Evolutionary conservation across 495 filamentous ascomycete species (phyloP).

Genomic region (Podospora sp.): DNA sequence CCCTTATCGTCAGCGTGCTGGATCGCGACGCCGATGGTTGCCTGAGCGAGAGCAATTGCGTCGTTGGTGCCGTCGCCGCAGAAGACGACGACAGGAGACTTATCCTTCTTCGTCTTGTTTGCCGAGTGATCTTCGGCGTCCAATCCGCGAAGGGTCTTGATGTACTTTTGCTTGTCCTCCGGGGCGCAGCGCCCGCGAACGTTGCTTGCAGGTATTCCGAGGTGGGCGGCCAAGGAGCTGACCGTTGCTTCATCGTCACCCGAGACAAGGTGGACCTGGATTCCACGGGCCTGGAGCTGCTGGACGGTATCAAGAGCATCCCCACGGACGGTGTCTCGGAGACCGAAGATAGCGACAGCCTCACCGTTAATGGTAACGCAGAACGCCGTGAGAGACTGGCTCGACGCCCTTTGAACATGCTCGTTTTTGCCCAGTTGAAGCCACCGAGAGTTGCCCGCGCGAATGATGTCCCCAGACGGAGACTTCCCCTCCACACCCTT

Average conservation of each 20-base stretch:
- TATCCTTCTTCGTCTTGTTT: neutral
- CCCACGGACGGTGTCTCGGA: constrained; percentile 60
- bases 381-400: constrained; percentile 59
- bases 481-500: constrained; percentile 44
- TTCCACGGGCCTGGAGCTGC: constrained; percentile 55
- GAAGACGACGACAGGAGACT: constrained; percentile 59
- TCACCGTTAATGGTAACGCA: constrained; percentile 58
- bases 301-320: constrained; percentile 56
- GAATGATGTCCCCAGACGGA: constrained; percentile 34
- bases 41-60: constrained; percentile 69
- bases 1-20: constrained; percentile 58
- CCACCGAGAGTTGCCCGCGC: constrained; percentile 69
- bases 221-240: constrained; percentile 49
- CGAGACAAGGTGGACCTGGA: constrained; percentile 65
- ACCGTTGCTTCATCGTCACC: constrained; percentile 70
- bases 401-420: constrained; percentile 47
- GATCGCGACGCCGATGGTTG: constrained; percentile 64
- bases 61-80: constrained; percentile 83
- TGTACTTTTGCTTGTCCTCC: constrained; percentile 64
- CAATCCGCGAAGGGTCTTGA: constrained; percentile 46
- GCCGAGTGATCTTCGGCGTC: neutral
- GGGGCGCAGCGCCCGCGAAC: constrained; percentile 58
- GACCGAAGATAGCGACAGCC: constrained; percentile 60
- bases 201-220: constrained; percentile 55
- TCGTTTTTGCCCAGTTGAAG: constrained; percentile 44